Evolutionary conservation across 2,329 filamentous ascomycete genomes (phyloP).

Genomic region (Alternaria triticimaculans): DNA sequence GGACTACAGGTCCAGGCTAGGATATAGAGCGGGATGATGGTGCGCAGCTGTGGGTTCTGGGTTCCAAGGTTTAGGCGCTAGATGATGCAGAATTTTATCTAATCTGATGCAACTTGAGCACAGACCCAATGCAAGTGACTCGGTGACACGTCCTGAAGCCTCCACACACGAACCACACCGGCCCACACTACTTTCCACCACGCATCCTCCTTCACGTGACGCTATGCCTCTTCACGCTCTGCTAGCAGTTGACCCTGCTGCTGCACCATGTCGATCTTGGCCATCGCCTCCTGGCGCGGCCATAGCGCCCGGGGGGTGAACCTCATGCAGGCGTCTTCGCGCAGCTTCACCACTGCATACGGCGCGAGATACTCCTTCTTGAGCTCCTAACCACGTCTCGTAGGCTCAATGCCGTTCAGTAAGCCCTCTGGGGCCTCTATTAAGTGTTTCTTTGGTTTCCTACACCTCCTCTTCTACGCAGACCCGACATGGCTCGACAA

Average conservation of each 20-base stretch:
- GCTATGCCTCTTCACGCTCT: conserved; percentile 19
- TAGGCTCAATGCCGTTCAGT: conserved; percentile 36
- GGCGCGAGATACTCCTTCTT: conserved; percentile 18
- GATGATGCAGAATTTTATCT: conserved; percentile 40
- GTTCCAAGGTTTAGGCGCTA: conserved; percentile 5
- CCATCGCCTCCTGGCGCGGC: conserved; percentile 29
- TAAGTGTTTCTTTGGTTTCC: conserved; percentile 41
- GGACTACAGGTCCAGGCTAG: conserved; percentile 38
- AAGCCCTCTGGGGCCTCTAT: conserved; percentile 35
- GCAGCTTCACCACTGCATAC: conserved; percentile 28
- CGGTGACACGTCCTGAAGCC: conserved; percentile 13
- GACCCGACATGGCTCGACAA: conserved; percentile 47
- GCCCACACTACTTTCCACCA: conserved; percentile 13
- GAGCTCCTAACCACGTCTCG: conserved; percentile 14
- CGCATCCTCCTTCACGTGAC: conserved; percentile 25
- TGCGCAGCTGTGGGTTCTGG: conserved; percentile 4
- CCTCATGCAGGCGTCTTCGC: conserved; percentile 23
- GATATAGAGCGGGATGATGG: conserved; percentile 26
- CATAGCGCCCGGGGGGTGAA: conserved; percentile 24
- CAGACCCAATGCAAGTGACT: conserved; percentile 11
- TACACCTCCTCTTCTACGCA: conserved; percentile 46
- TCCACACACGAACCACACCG: conserved; percentile 14
- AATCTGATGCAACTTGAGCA: conserved; percentile 31
- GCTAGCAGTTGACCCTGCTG: conserved; percentile 10
- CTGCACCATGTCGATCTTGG: conserved; percentile 33